Percentiles rank a stretch among this genome's conserved stretches.
These are phyloP conservation scores for Tulasnella sp. DNA, from an alignment of 768 basidiomycete species.

Conservation along the genomic window DNA sequence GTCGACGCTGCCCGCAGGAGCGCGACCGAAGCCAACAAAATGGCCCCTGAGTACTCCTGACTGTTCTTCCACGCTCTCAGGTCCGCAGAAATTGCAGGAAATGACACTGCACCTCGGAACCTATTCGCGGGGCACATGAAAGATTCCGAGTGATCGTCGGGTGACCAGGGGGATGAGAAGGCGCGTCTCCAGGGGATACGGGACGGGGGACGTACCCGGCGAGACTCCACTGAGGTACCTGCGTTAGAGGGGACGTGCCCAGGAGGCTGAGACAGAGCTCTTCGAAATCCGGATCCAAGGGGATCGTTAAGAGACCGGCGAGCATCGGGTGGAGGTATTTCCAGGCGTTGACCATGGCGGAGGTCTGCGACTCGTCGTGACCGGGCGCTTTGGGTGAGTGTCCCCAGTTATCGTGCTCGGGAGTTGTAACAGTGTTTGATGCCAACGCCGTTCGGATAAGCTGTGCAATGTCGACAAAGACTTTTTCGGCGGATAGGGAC, in stretches of 20 bases:
- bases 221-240: background rate
- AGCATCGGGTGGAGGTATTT: constrained; percentile 48
- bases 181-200: too few species aligned
- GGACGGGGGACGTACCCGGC: background rate
- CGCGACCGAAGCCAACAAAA: constrained; percentile 52
- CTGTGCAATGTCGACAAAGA: constrained; percentile 4
- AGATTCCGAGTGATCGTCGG: background rate
- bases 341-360: constrained; percentile 29
- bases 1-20: constrained; percentile 53
- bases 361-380: constrained; percentile 18
- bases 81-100: constrained; percentile 30
- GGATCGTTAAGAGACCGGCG: constrained; percentile 53
- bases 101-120: constrained; percentile 19
- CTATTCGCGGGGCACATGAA: background rate
- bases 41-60: constrained; percentile 50
- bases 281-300: constrained; percentile 59
- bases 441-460: background rate
- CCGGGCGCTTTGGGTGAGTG: constrained; percentile 15
- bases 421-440: constrained; percentile 17
- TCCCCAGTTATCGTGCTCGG: too few species aligned
- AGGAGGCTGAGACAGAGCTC: constrained; percentile 49
- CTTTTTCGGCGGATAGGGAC: too few species aligned
- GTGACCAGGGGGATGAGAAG: background rate
- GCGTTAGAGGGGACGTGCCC: constrained; percentile 28
- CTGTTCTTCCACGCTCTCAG: constrained; percentile 62